These are phyloP conservation scores for Leucogyrophana mollusca DNA, from an alignment of 768 basidiomycete species.

Conservation along the genomic window DNA sequence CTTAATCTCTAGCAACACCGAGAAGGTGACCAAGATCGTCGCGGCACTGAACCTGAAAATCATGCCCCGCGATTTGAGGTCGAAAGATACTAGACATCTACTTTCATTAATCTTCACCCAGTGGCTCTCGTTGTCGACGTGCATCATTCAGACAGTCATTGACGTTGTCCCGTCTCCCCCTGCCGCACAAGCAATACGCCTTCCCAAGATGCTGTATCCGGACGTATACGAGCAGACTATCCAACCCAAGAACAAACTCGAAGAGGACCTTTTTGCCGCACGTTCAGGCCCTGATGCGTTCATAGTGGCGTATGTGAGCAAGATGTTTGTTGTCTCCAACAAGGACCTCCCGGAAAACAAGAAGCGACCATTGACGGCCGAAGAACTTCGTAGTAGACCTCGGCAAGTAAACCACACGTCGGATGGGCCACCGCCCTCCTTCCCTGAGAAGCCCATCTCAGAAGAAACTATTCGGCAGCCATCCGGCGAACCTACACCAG, in stretches of 20 bases:
- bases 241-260: conserved; percentile 75
- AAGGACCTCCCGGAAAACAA: conserved; percentile 87
- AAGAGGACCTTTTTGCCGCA: conserved; percentile 77
- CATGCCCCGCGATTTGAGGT: conserved; percentile 82
- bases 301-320: conserved; percentile 89
- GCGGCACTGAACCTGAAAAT: conserved; percentile 80
- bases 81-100: conserved; percentile 85
- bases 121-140: conserved; percentile 94
- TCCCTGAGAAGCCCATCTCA: too few species aligned
- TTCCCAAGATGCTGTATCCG: conserved; percentile 92
- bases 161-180: conserved; percentile 92
- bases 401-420: conserved; percentile 37
- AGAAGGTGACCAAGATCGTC: conserved; percentile 88
- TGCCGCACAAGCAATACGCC: conserved; percentile 74
- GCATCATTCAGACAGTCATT: conserved; percentile 87
- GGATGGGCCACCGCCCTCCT: conserved; percentile 1
- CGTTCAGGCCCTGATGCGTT: conserved; percentile 54
- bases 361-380: conserved; percentile 70
- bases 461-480: too few species aligned
- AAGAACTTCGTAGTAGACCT: conserved; percentile 77
- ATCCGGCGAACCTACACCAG: not conserved
- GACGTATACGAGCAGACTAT: conserved; percentile 59
- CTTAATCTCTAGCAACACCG: conserved; percentile 63
- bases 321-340: conserved; percentile 92
- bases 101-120: conserved; percentile 88